Evolutionary conservation across 2,329 filamentous ascomycete genomes (phyloP).

Genomic region (Endothia cerciana): DNA sequence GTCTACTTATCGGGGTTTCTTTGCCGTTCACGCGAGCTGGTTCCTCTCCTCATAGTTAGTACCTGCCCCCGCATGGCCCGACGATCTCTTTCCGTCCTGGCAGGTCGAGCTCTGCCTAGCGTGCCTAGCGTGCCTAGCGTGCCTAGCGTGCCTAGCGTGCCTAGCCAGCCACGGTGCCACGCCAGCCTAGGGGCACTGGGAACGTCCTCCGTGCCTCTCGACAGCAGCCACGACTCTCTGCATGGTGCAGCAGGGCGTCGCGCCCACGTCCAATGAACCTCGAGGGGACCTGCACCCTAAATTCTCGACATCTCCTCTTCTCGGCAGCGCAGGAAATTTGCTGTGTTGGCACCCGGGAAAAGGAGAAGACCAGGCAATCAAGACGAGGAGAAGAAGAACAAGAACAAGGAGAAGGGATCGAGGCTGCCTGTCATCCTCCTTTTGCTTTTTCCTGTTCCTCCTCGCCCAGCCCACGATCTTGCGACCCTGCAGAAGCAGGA

Average conservation of each 20-base stretch:
- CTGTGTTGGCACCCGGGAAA: not conserved
- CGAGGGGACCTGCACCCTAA: conserved; percentile 20
- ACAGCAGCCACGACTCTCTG: conserved; percentile 31
- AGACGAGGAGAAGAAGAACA: not conserved
- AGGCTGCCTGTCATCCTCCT: not conserved
- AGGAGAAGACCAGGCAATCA: not conserved
- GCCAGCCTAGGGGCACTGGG: not conserved
- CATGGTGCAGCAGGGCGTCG: conserved; percentile 28
- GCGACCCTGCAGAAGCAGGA: not conserved
- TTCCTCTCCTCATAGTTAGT: no score
- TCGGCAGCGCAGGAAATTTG: conserved; percentile 9
- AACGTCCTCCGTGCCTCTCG: conserved; percentile 23
- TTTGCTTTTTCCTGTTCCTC: not conserved
- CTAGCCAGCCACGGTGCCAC: no score
- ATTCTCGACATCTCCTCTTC: conserved; percentile 18
- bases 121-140: no score
- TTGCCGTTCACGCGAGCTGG: not conserved
- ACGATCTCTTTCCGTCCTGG: not conserved
- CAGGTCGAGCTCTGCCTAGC: not conserved
- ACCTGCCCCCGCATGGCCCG: not conserved
- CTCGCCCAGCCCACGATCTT: not conserved
- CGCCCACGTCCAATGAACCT: conserved; percentile 23
- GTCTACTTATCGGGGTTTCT: not conserved
- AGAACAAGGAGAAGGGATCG: not conserved
- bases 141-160: no score